phyloP scores from a whole-genome alignment of 176 grass and related monocot genomes.

The Musa schizocarpa region DNA sequence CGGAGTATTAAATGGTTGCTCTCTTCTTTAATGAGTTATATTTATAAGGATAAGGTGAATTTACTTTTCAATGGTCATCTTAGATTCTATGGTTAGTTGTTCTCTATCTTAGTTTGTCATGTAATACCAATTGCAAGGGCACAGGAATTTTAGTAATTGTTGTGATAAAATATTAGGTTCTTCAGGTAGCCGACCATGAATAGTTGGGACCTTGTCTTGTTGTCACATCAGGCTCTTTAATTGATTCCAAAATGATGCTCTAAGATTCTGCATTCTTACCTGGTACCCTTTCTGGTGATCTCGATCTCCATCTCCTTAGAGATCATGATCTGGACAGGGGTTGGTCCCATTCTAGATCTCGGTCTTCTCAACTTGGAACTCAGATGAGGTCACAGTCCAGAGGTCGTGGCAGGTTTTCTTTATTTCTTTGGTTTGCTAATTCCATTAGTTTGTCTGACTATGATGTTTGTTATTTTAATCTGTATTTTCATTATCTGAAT shows the following conservation, averaged over 20 bases:
- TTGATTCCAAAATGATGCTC: neutral
- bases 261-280: neutral
- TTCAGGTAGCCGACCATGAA: too few species aligned
- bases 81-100: too few species aligned
- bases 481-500: neutral
- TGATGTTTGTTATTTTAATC: neutral
- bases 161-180: too few species aligned
- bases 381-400: conserved; percentile 36
- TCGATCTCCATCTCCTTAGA: conserved; percentile 51
- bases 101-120: too few species aligned
- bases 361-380: conserved; percentile 44
- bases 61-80: too few species aligned
- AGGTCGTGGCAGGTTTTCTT: conserved; percentile 39
- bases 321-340: neutral
- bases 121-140: too few species aligned
- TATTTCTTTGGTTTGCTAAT: conserved; percentile 4
- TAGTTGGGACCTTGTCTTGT: too few species aligned
- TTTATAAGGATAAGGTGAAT: too few species aligned
- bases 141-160: too few species aligned
- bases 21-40: too few species aligned
- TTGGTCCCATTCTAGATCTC: conserved; percentile 39
- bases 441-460: neutral
- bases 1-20: too few species aligned
- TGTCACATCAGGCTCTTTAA: too few species aligned
- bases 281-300: conserved; percentile 35